Evolutionary conservation across 2,329 filamentous ascomycete genomes (phyloP).

Genomic region (Ophiostoma sp.): DNA sequence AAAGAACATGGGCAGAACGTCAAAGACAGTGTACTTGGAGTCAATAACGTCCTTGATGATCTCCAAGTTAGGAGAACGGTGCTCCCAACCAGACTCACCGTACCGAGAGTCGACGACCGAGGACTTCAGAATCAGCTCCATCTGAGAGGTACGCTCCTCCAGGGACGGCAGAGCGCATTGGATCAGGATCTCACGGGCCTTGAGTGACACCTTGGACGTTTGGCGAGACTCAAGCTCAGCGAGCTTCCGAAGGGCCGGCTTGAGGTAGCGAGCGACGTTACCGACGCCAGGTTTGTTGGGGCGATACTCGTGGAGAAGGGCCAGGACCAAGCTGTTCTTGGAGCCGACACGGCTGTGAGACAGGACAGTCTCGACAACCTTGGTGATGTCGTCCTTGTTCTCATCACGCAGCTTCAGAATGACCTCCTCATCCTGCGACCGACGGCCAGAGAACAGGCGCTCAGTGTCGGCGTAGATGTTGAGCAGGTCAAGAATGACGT

Average conservation of each 20-base stretch:
- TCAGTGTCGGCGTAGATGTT: slow-evolving; percentile 82
- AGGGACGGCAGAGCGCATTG: slow-evolving; percentile 95
- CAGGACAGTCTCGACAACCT: slow-evolving; percentile 84
- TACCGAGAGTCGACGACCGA: slow-evolving; percentile 97
- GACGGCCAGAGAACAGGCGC: slow-evolving; percentile 80
- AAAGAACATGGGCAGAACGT: slow-evolving; percentile 94
- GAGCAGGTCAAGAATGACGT: slow-evolving; percentile 76
- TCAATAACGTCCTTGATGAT: slow-evolving; percentile 97
- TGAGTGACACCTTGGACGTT: slow-evolving; percentile 93
- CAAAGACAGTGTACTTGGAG: slow-evolving; percentile 97
- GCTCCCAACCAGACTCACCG: slow-evolving; percentile 94
- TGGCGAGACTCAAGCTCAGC: slow-evolving; percentile 84
- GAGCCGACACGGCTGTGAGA: slow-evolving; percentile 90
- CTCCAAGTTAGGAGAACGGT: slow-evolving; percentile 86
- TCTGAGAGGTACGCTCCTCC: slow-evolving; percentile 90
- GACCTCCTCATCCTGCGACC: slow-evolving; percentile 87
- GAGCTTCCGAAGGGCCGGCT: slow-evolving; percentile 76
- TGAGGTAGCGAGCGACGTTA: slow-evolving; percentile 85
- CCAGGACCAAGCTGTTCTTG: slow-evolving; percentile 91
- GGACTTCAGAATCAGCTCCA: slow-evolving; percentile 97
- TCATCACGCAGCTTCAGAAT: slow-evolving; percentile 92
- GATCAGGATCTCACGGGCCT: slow-evolving; percentile 95
- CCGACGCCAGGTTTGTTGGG: slow-evolving; percentile 90
- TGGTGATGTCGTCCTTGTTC: slow-evolving; percentile 86
- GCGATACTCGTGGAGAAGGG: slow-evolving; percentile 89